Base-by-base conservation (phyloP, 108 stramenopile species). In the Schizochytrium sp. region DNA sequence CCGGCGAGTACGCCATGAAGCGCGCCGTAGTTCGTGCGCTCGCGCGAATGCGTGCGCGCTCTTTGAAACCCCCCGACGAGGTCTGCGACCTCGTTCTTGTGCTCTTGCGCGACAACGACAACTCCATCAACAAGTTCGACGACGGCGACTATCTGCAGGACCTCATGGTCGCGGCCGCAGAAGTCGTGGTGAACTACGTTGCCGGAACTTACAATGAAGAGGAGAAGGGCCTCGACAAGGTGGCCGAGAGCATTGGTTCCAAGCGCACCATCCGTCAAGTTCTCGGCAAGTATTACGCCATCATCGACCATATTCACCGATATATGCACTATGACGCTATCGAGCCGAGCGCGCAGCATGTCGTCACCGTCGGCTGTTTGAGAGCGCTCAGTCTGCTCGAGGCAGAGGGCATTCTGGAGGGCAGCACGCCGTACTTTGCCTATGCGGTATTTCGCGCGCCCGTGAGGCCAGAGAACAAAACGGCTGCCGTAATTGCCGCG, bases 1-100 rank as follows among this genome's bases (percentile, higher is more conserved):
- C 76, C 10, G 76, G 76, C 8, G 76, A 83, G 23, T 83, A 53
- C 28, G 76, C 76, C 45, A 53, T 83, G 76, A 83, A 83, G 76
- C 76, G 76, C 51, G 51, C 76, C n/a, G 51, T 28, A 34, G 76
- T 34, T 12, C 45, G 76, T 12, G 0, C 76, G 45, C 51, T 83
- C n/a, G 48, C 48, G 51, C 48, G 51, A 43, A 83, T 83, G 76
- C 45, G 48, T 34, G 76, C 76, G 76, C 25, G 51, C 12, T 53
- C 48, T 6, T 12, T 47, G 19, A 83, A 83, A 23, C 76, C 76
- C 18, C 76, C 76, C 3, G 76, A 2, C 51, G 76, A 83, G 23
- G 76, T 83, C 25, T 53, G 45, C 48, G 76, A 83, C 76, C 51
- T 83, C 76, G 48, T 83, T 83, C 18, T 83, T 53, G 25, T 53